Conservation (phyloP, 352 stramenopile species). For the Phytophthora boehmeriae region DNA sequence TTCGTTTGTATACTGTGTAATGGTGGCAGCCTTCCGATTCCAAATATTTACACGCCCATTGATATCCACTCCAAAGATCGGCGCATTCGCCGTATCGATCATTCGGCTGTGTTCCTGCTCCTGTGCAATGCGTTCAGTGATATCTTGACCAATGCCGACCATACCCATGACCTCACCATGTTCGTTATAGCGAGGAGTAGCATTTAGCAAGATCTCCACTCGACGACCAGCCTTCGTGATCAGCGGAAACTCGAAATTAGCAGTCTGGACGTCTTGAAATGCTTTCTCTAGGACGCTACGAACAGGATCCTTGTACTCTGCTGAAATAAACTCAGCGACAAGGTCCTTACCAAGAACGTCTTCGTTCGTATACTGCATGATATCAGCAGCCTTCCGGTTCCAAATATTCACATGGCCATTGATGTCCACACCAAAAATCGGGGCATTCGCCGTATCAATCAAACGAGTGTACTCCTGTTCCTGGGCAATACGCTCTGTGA, state of each 20-base stretch:
- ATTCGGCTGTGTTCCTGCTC: conserved; percentile 63
- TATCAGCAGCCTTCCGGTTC: conserved; percentile 83
- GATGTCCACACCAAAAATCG: conserved; percentile 4
- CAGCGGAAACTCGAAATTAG: conserved; percentile 53
- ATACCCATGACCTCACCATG: conserved; percentile 41
- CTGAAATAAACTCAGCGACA: conserved; percentile 76
- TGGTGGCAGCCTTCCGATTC: conserved; percentile 81
- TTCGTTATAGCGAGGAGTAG: conserved; percentile 40
- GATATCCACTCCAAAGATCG: conserved; percentile 62
- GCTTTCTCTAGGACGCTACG: conserved; percentile 33
- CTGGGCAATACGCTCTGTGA: conserved; percentile 5
- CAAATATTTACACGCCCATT: conserved; percentile 67
- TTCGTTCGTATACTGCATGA: conserved; percentile 75
- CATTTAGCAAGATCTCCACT: conserved; percentile 49
- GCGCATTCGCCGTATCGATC: conserved; percentile 64
- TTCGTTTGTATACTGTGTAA: conserved; percentile 75
- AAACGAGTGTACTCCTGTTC: conserved; percentile 5
- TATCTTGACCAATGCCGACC: conserved; percentile 57
- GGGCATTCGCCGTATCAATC: conserved; percentile 2
- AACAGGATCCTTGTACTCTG: conserved; percentile 25
- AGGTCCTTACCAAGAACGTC: conserved; percentile 76
- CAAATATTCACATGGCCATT: conserved; percentile 64
- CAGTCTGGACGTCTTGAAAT: conserved; percentile 14
- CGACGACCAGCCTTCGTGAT: conserved; percentile 36
- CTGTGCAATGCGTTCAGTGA: conserved; percentile 50